phyloP scores from a whole-genome alignment of 148 eudicot genomes.

The Camellia granthamiana region DNA sequence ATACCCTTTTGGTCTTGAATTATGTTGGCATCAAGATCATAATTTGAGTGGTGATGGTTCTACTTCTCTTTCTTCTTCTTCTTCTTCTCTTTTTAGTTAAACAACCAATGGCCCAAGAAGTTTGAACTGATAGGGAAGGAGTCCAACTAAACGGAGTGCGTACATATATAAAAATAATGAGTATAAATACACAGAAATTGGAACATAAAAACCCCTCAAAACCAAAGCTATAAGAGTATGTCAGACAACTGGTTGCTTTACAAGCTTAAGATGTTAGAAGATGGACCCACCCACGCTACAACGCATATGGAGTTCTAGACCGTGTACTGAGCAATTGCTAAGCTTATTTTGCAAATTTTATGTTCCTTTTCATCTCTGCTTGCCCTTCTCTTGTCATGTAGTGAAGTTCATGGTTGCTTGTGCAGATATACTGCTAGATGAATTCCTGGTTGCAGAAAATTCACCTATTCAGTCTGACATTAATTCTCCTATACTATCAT shows the following conservation, averaged over 20 bases:
- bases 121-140: neutral
- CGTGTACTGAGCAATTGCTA: neutral
- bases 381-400: neutral
- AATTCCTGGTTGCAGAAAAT: slow-evolving; percentile 80
- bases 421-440: slow-evolving; percentile 82
- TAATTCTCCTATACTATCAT: slow-evolving; percentile 36
- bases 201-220: neutral
- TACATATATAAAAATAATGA: neutral
- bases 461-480: slow-evolving; percentile 55
- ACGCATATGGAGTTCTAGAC: slow-evolving; percentile 1
- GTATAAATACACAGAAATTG: neutral
- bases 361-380: neutral
- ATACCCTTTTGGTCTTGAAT: too few relatives aligned
- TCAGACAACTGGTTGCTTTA: neutral
- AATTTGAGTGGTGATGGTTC: too few relatives aligned
- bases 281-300: neutral
- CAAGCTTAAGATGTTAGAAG: neutral
- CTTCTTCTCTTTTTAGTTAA: too few relatives aligned
- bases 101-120: too few relatives aligned
- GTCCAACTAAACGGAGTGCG: neutral
- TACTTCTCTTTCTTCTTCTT: too few relatives aligned
- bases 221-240: neutral
- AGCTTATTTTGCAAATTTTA: neutral
- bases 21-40: too few relatives aligned
- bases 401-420: slow-evolving; percentile 2